Evolutionary conservation across 2,329 filamentous ascomycete species (phyloP).

Genomic region (Ascocoryne sarcoides): DNA sequence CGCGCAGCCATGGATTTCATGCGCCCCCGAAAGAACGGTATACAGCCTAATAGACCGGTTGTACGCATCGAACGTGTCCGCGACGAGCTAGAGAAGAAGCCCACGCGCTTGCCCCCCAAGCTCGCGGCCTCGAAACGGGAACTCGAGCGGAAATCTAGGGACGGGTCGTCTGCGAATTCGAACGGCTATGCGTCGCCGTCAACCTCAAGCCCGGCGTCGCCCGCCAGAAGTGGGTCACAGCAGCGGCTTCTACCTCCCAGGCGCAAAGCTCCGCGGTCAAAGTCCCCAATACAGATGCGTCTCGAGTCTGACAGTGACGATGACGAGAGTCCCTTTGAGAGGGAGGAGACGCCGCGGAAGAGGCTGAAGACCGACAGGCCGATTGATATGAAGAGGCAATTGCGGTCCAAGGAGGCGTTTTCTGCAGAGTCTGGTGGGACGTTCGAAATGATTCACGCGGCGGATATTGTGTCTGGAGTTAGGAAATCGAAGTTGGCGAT

Average conservation of each 20-base stretch:
- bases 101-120: no score
- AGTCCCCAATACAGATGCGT: conserved; percentile 13
- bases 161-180: no score
- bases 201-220: no score
- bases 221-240: no score
- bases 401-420: conserved; percentile 22
- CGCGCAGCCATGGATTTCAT: background rate
- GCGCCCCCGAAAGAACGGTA: background rate
- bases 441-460: conserved; percentile 45
- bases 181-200: no score
- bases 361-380: conserved; percentile 13
- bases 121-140: no score
- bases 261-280: conserved; percentile 13
- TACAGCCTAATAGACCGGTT: background rate
- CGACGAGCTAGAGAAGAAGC: no score
- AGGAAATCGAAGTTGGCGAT: conserved; percentile 35
- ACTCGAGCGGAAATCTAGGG: no score
- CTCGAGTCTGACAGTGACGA: conserved; percentile 13
- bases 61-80: background rate
- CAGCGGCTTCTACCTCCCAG: no score
- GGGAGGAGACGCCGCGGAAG: conserved; percentile 10
- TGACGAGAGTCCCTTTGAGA: conserved; percentile 3
- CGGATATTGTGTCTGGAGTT: conserved; percentile 43
- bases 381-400: conserved; percentile 20
- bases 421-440: conserved; percentile 14